Percentiles rank a stretch among this genome's conserved stretches.
These are phyloP conservation scores for Silene coronaria DNA, from an alignment of 179 eudicot species.

Conservation along the genomic window DNA sequence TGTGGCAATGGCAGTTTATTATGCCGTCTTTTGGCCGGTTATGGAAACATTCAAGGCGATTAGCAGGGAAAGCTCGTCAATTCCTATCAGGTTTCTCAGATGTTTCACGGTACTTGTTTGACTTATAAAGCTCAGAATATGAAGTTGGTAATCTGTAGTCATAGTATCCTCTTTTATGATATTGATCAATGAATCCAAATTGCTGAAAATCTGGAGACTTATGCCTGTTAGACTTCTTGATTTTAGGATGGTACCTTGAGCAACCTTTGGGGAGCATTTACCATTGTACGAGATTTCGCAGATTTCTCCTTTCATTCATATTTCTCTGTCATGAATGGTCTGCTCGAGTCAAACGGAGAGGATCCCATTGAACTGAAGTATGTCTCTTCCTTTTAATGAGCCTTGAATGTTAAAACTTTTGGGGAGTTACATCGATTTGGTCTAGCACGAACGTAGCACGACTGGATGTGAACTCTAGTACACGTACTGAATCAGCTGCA, in stretches of 20 bases:
- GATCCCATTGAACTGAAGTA: conserved; percentile 35
- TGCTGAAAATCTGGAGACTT: neutral
- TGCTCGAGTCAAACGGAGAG: conserved; percentile 31
- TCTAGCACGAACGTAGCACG: neutral
- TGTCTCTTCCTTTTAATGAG: conserved; percentile 6
- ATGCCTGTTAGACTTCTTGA: neutral
- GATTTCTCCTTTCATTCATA: conserved; percentile 39
- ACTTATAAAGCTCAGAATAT: neutral
- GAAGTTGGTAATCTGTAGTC: neutral
- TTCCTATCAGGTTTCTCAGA: conserved; percentile 20
- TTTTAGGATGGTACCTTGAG: conserved; percentile 36
- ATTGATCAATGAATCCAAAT: neutral
- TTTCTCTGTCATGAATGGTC: conserved; percentile 36
- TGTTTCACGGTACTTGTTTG: conserved; percentile 27
- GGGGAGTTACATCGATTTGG: neutral
- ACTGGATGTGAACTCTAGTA: neutral
- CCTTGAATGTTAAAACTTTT: neutral
- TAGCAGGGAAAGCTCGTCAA: conserved; percentile 26
- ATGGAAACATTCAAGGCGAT: conserved; percentile 37
- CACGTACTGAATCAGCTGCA: neutral
- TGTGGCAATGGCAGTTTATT: conserved; percentile 32
- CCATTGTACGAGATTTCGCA: conserved; percentile 35
- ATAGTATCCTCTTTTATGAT: neutral
- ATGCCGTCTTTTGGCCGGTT: conserved; percentile 35
- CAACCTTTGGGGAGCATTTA: conserved; percentile 35